Evolutionary conservation across 129 eudicot genomes (phyloP), one percentile per base, ranked within the genome.

Genomic region (Chrysanthemum makinoi): DNA sequence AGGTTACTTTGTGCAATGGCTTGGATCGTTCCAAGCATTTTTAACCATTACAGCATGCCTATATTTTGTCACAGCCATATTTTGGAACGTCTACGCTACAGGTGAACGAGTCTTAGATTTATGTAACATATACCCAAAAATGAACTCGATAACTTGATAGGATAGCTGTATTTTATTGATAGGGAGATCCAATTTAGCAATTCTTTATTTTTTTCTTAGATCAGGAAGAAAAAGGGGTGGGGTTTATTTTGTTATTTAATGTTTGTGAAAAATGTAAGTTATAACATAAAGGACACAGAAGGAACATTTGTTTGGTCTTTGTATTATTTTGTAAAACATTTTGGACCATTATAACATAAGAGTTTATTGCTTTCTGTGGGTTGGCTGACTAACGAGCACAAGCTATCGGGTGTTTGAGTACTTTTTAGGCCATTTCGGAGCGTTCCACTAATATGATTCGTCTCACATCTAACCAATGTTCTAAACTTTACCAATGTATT

Each of bases 1-100:
- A 10, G 97, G 99, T 49, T 84, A 79, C 62, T 94, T 94, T 66
- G 97, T 94, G 28, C 85, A 94, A 64, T 90, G 99, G 99, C 77
- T 87, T 13, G 99, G 99, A 79, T 94, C 99, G 0, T 94, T 94
- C 69, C 95, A 90, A 65, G 96, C 99, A 19, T 94, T 94, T 73
- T 76, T 94, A 26, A 84, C 93, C 5, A 84, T 94, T 63, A 94
- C 99, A 62, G 90, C 99, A 1, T 62, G 88, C 59, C 90, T 94
- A 7, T 94, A 94, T 60, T 94, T 94, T 67, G 78, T 80, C 19
- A 75, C 96, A 48, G 77, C 97, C 76, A 81, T 90, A 49, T 90
- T 94, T 62, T 94, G 95, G 93, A 90, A 90, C 75, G 72, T 94
- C 49, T 90, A 69, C 66, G 99, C 96, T 10, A 84, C 94, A 0